Evolutionary conservation across 805 yeast species (phyloP), one percentile per base, ranked within the genome.

Genomic region (Saturnispora gosingensis): DNA sequence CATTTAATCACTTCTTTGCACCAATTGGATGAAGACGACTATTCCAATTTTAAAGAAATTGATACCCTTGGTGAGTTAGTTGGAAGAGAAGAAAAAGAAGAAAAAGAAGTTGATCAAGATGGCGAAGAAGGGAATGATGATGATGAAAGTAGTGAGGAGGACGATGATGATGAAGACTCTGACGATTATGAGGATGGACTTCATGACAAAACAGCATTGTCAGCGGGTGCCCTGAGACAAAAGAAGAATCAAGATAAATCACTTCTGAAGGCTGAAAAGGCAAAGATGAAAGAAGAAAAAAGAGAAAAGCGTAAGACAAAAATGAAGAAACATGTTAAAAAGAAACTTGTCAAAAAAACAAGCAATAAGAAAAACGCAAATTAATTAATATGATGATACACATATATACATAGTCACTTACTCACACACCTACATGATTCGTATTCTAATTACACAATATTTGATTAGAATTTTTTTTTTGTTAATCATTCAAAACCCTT

Each of bases 1-100:
- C 88, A 86, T 67, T 69, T 86, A 59, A 88, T 86, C 32, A 74
- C 90, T 61, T 82, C 93, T 52, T 68, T 93, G 70, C 81, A 88
- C 69, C 80, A 91, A 71, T 63, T 90, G 65, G 87, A 93, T 63
- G 99, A 93, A 62, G 75, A 96, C 54, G 99, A 93, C 65, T 88
- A 86, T 58, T 82, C 80, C 46, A 83, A 85, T 60, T 85, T 86
- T 58, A 72, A 81, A 1, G 82, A 87, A 58, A 85, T 88, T 39
- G 88, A 83, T 56, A 82, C 91, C 2, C 72, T 93, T 56, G 83
- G 78, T 52, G 82, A 82, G 49, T 67, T 85, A 46, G 80, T 80
- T 36, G 78, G 51, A 7, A 63, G 45, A 39, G 18, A 58, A 13
- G 65, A 60, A 13, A 61, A 54, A 1, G 65, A 62, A 5, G 65